Conservation (phyloP, 306 rosid species). For the Begonia masoniana region DNA sequence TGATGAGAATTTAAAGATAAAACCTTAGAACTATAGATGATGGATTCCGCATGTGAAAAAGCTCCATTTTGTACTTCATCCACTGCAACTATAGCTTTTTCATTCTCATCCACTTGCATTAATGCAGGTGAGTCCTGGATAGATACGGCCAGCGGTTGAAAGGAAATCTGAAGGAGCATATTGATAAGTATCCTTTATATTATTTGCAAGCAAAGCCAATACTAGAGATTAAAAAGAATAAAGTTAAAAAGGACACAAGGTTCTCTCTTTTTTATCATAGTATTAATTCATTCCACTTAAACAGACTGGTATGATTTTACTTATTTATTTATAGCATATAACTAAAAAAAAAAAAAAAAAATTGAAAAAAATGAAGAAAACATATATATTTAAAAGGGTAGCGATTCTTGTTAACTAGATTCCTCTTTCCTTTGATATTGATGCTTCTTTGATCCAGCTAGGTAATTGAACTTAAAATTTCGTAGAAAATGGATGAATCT, state of each 20-base stretch:
- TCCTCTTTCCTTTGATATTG: too few species aligned
- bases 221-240: neutral
- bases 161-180: neutral
- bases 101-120: slow-evolving; percentile 10
- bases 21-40: slow-evolving; percentile 4
- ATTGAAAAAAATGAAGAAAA: too few species aligned
- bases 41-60: slow-evolving; percentile 6
- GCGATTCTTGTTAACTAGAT: too few species aligned
- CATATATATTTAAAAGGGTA: too few species aligned
- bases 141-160: neutral
- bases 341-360: too few species aligned
- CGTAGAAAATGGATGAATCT: too few species aligned
- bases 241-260: neutral
- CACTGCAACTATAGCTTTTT: slow-evolving; percentile 4
- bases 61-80: slow-evolving; percentile 13
- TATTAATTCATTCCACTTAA: too few species aligned
- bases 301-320: too few species aligned
- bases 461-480: too few species aligned
- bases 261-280: neutral
- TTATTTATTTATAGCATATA: too few species aligned
- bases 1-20: neutral
- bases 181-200: neutral
- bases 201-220: neutral
- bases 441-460: too few species aligned
- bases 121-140: neutral